A percentile compares a stretch with the other conserved stretches of the same genome.
These are phyloP conservation scores for Austroboletus novae-zelandiae DNA, from an alignment of 1,284 basidiomycete species.

Conservation along the genomic window DNA sequence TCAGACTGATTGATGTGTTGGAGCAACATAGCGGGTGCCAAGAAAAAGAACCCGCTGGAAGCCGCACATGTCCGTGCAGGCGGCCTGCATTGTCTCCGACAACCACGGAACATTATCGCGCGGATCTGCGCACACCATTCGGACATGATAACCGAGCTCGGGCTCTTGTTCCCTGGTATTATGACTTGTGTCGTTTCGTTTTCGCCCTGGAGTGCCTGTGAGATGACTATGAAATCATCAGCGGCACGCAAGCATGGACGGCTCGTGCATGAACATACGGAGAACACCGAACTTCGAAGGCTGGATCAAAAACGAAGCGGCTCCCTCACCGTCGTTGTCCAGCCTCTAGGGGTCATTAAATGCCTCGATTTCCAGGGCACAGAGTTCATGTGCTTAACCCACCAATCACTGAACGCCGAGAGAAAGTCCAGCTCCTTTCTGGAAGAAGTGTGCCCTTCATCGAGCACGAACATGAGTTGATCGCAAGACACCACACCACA, in stretches of 20 bases:
- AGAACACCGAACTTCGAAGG: slow-evolving; percentile 40
- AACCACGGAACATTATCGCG: slow-evolving; percentile 24
- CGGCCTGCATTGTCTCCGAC: slow-evolving; percentile 26
- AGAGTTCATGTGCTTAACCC: slow-evolving; percentile 29
- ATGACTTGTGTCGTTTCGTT: slow-evolving; percentile 2
- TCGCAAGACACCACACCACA: slow-evolving; percentile 1
- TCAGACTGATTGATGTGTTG: slow-evolving; percentile 40
- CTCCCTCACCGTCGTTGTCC: slow-evolving; percentile 34
- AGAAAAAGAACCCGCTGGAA: slow-evolving; percentile 42
- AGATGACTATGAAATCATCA: background rate
- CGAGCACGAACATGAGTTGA: slow-evolving; percentile 12
- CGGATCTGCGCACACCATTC: slow-evolving; percentile 27
- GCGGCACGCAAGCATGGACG: slow-evolving; percentile 7
- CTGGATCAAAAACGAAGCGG: slow-evolving; percentile 43
- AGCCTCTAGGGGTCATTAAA: slow-evolving; percentile 20
- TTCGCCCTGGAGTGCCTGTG: background rate
- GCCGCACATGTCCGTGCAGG: slow-evolving; percentile 33
- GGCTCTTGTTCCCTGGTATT: slow-evolving; percentile 11
- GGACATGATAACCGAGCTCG: slow-evolving; percentile 19
- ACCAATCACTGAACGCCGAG: slow-evolving; percentile 40
- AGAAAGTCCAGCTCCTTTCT: slow-evolving; percentile 41
- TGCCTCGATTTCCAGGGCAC: slow-evolving; percentile 13
- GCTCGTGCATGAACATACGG: slow-evolving; percentile 33
- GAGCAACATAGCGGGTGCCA: slow-evolving; percentile 40
- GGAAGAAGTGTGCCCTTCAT: slow-evolving; percentile 38